Percentiles rank a stretch among this genome's conserved stretches.
Conservation (phyloP, 2,329 filamentous ascomycete species). For the Aurifilum marmelostoma region DNA sequence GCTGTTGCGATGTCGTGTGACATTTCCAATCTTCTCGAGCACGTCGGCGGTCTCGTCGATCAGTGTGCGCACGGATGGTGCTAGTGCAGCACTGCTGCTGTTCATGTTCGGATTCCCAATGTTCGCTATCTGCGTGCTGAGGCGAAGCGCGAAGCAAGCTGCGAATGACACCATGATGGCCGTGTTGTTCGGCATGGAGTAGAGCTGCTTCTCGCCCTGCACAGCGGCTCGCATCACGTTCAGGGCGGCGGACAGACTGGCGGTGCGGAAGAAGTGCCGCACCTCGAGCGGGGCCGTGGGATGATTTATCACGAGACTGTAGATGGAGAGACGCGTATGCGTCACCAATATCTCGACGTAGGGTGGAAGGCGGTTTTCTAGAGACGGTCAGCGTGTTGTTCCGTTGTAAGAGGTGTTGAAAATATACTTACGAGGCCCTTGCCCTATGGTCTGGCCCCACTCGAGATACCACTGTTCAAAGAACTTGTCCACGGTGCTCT, state of each 20-base stretch:
- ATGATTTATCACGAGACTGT: slow-evolving; percentile 75
- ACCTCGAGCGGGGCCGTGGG: slow-evolving; percentile 71
- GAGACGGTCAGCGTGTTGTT: slow-evolving; percentile 13
- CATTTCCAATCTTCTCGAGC: slow-evolving; percentile 68
- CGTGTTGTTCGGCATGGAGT: slow-evolving; percentile 79
- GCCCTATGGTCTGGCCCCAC: slow-evolving; percentile 62
- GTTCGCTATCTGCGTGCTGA: slow-evolving; percentile 62
- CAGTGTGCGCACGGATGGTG: slow-evolving; percentile 64
- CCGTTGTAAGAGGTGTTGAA: not conserved
- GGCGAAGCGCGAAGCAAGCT: slow-evolving; percentile 68
- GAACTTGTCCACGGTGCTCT: slow-evolving; percentile 65
- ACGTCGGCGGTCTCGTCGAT: slow-evolving; percentile 72
- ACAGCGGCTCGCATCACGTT: slow-evolving; percentile 76
- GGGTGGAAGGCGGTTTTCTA: slow-evolving; percentile 63
- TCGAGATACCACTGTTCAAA: slow-evolving; percentile 67
- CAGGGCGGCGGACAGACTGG: slow-evolving; percentile 71
- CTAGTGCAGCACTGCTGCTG: slow-evolving; percentile 41
- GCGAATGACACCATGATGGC: slow-evolving; percentile 80
- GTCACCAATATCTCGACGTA: slow-evolving; percentile 77
- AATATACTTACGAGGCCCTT: slow-evolving; percentile 49
- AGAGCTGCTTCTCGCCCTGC: slow-evolving; percentile 69
- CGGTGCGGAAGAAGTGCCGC: slow-evolving; percentile 72
- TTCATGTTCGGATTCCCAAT: slow-evolving; percentile 46
- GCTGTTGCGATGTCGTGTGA: slow-evolving; percentile 68
- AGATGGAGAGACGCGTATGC: slow-evolving; percentile 74